Conservation (phyloP, 2,329 filamentous ascomycete species). For the Neocatenulostroma microsporum region DNA sequence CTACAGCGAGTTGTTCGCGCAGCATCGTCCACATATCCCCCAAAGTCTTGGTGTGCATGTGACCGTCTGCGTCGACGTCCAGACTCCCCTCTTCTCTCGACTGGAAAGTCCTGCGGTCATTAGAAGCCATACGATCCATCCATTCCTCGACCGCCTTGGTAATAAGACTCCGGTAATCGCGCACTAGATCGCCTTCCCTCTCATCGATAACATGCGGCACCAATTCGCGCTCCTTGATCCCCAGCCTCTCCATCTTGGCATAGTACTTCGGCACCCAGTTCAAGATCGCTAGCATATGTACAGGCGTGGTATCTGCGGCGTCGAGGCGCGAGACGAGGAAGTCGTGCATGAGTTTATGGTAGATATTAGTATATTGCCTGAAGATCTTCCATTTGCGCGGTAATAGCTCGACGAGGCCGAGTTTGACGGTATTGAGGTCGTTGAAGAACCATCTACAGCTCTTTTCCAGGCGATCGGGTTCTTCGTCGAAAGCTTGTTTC, state of each 20-base stretch:
- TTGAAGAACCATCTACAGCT: constrained; percentile 95
- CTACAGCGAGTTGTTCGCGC: constrained; percentile 80
- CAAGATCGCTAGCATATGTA: constrained; percentile 83
- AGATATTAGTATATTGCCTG: constrained; percentile 80
- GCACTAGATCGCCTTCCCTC: constrained; percentile 79
- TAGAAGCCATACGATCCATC: constrained; percentile 85
- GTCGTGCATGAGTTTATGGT: constrained; percentile 92
- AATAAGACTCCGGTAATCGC: constrained; percentile 90
- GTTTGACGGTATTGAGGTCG: constrained; percentile 86
- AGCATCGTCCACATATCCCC: constrained; percentile 98
- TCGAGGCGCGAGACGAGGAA: constrained; percentile 78
- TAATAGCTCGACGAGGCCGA: constrained; percentile 85
- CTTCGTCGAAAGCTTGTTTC: constrained; percentile 68
- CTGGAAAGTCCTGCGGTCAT: constrained; percentile 73
- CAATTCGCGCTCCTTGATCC: constrained; percentile 66
- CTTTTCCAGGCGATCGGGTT: constrained; percentile 78
- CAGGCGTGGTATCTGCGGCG: constrained; percentile 73
- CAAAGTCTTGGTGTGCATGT: constrained; percentile 84
- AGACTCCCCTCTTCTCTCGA: constrained; percentile 72
- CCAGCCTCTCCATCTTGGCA: constrained; percentile 86
- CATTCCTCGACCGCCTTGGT: constrained; percentile 94
- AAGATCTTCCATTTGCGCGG: constrained; percentile 96
- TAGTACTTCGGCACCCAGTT: constrained; percentile 97
- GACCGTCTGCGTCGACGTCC: constrained; percentile 80
- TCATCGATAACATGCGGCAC: constrained; percentile 82